phyloP scores from a whole-genome alignment of 495 filamentous ascomycete genomes.

The Trichoderma erinaceum region DNA sequence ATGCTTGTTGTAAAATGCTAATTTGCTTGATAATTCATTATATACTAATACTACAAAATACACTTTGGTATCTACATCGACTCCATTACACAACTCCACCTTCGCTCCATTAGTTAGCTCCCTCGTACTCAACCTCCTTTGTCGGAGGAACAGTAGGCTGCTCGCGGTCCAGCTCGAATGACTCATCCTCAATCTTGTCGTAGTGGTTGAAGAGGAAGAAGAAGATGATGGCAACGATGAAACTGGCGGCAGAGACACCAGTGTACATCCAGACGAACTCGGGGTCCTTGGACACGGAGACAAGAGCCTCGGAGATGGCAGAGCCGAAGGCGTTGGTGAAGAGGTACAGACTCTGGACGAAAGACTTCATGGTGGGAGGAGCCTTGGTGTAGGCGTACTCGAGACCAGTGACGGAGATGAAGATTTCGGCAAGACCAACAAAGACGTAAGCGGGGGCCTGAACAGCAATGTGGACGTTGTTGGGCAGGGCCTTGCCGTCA shows the following conservation, averaged over 20 bases:
- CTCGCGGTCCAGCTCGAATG: conserved; percentile 25
- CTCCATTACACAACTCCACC: not conserved
- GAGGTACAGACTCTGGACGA: conserved; percentile 28
- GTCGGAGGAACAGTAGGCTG: not conserved
- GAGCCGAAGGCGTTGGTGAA: conserved; percentile 24
- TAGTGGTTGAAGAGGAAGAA: conserved; percentile 25
- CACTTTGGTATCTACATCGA: not conserved
- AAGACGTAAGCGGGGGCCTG: conserved; percentile 61
- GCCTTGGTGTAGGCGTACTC: conserved; percentile 44
- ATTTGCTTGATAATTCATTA: not conserved
- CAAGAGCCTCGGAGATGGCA: conserved; percentile 27
- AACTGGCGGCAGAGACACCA: conserved; percentile 23
- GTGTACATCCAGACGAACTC: conserved; percentile 36
- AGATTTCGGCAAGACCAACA: conserved; percentile 67
- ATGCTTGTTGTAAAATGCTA: not conserved
- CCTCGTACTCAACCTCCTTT: conserved; percentile 9
- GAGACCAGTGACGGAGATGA: conserved; percentile 58
- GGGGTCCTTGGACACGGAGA: conserved; percentile 29
- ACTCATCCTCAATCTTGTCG: conserved; percentile 26
- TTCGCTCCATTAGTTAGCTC: not conserved
- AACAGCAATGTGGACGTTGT: conserved; percentile 39
- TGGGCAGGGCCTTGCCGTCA: conserved; percentile 18
- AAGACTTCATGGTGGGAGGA: conserved; percentile 28
- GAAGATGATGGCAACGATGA: conserved; percentile 14
- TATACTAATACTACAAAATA: not conserved